Evolutionary conservation across 805 yeast species (phyloP).

Genomic region (Novakomyces olei): DNA sequence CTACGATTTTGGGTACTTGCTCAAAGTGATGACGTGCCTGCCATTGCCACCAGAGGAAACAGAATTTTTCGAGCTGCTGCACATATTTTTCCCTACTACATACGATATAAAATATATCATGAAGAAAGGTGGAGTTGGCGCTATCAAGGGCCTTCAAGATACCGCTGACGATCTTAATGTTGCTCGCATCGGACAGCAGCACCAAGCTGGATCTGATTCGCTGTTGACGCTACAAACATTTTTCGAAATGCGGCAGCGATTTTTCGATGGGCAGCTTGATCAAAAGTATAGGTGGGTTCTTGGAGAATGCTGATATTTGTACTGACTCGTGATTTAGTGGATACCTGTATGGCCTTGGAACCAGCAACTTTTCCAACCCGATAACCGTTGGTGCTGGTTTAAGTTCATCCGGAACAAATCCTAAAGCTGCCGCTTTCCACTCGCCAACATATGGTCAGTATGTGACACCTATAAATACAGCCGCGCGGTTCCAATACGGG

Average conservation of each 20-base stretch:
- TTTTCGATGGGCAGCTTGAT: constrained; percentile 15
- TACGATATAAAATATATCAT: constrained; percentile 50
- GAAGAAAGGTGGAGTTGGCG: too few relatives aligned
- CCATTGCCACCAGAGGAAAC: constrained; percentile 60
- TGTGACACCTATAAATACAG: too few relatives aligned
- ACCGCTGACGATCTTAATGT: constrained; percentile 24
- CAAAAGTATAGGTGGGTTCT: too few relatives aligned
- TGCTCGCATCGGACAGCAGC: constrained; percentile 15
- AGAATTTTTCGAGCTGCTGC: constrained; percentile 52
- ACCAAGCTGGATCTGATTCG: constrained; percentile 25
- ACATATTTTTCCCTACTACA: constrained; percentile 54
- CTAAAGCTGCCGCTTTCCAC: too few relatives aligned
- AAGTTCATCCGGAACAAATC: too few relatives aligned
- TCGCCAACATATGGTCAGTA: too few relatives aligned
- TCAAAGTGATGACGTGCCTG: constrained; percentile 52
- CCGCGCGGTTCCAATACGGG: too few relatives aligned
- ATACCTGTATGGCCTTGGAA: constrained; percentile 19
- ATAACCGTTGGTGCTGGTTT: too few relatives aligned
- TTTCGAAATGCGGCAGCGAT: constrained; percentile 17
- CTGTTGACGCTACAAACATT: constrained; percentile 22
- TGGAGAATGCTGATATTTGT: too few relatives aligned
- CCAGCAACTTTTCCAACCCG: constrained; percentile 5
- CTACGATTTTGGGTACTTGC: constrained; percentile 77
- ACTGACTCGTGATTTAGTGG: constrained; percentile 13
- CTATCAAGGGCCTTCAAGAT: constrained; percentile 16